Evolutionary conservation across 2,329 filamentous ascomycete genomes (phyloP).

Genomic region (Fusarium avenaceum): DNA sequence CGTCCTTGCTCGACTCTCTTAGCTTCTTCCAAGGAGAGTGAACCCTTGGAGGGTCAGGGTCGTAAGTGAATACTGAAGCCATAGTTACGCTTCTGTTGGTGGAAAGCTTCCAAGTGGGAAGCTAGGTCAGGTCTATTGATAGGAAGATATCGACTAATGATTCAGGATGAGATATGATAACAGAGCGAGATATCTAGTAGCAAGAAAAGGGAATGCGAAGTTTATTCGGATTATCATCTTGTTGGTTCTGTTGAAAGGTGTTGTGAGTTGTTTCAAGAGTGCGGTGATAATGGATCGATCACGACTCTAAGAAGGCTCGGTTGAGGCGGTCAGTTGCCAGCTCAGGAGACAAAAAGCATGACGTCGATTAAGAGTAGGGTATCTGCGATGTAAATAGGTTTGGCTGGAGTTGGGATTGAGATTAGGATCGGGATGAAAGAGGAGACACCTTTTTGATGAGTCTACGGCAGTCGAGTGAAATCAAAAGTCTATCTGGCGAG

Average conservation of each 20-base stretch:
- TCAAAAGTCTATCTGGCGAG: constrained; percentile 10
- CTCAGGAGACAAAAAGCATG: constrained; percentile 45
- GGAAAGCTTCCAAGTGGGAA: not conserved
- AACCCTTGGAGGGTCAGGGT: constrained; percentile 87
- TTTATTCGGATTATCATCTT: constrained; percentile 48
- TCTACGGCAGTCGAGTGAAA: constrained; percentile 15
- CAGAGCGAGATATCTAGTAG: constrained; percentile 23
- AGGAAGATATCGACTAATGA: not conserved
- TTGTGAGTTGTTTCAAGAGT: constrained; percentile 17
- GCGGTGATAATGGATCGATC: constrained; percentile 38
- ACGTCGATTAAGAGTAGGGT: constrained; percentile 19
- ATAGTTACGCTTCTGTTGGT: constrained; percentile 60
- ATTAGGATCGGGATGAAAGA: not conserved
- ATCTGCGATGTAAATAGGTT: not conserved
- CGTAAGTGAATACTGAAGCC: constrained; percentile 97
- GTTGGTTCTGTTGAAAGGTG: constrained; percentile 25
- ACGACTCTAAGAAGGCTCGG: constrained; percentile 34
- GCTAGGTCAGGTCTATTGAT: not conserved
- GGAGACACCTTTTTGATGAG: constrained; percentile 1
- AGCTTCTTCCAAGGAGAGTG: constrained; percentile 89
- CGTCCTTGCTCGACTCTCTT: constrained; percentile 57
- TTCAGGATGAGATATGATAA: constrained; percentile 35
- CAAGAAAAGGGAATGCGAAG: constrained; percentile 29
- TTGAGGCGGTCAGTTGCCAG: constrained; percentile 36
- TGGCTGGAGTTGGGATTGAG: not conserved